Conservation (phyloP, 441 rosid species). For the Metrosideros polymorpha region DNA sequence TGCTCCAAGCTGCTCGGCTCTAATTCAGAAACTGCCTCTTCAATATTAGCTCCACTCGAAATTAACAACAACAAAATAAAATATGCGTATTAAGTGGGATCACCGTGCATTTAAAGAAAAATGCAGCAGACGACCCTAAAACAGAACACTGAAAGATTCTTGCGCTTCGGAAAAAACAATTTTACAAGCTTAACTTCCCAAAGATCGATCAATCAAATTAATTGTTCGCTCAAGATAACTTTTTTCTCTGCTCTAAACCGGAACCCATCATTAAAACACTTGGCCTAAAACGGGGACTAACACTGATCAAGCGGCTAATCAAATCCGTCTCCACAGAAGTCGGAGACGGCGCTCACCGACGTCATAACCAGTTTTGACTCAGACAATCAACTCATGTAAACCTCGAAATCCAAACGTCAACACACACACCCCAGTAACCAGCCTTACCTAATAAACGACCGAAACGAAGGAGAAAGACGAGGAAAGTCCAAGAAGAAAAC, state of each 20-base stretch:
- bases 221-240: not conserved
- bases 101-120: not conserved
- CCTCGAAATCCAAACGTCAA: not conserved
- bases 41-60: not conserved
- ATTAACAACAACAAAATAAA: not conserved
- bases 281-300: not conserved
- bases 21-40: not conserved
- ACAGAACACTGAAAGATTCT: not conserved
- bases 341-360: not conserved
- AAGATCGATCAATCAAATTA: not conserved
- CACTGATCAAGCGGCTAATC: not conserved
- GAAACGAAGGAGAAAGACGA: not conserved
- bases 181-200: not conserved
- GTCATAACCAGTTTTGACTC: not conserved
- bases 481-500: not conserved
- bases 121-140: not conserved
- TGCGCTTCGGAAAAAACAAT: not conserved
- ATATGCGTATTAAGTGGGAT: not conserved
- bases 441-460: not conserved
- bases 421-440: not conserved
- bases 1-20: not conserved
- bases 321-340: not conserved
- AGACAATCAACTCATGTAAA: not conserved
- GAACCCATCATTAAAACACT: not conserved
- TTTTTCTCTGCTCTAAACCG: not conserved